Evolutionary conservation across 2,329 filamentous ascomycete species (phyloP).

Genomic region (Pyricularia pennisetigena): DNA sequence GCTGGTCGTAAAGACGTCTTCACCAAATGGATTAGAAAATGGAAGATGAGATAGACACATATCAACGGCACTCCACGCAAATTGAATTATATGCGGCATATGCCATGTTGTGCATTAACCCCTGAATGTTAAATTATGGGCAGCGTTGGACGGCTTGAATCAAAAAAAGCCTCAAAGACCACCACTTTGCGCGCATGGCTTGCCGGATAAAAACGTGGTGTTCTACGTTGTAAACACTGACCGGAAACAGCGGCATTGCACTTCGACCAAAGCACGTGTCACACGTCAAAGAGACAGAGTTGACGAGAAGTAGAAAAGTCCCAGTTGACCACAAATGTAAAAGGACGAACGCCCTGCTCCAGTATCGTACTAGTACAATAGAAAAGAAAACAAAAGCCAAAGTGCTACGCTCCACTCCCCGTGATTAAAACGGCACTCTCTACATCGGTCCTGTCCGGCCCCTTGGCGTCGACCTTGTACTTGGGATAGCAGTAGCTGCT

Average conservation of each 20-base stretch:
- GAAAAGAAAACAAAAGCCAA: not conserved
- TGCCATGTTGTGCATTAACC: too few relatives aligned
- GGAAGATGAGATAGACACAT: too few relatives aligned
- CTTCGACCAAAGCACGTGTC: not conserved
- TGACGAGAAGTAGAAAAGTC: not conserved
- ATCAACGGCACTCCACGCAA: too few relatives aligned
- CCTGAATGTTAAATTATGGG: too few relatives aligned
- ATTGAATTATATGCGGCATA: too few relatives aligned
- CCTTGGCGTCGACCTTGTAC: not conserved
- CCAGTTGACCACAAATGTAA: not conserved
- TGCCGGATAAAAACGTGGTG: too few relatives aligned
- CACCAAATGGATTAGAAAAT: too few relatives aligned
- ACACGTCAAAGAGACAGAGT: not conserved
- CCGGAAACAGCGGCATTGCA: not conserved
- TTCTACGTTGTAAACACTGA: not conserved
- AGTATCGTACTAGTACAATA: not conserved
- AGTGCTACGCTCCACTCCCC: not conserved
- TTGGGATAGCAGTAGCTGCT: conserved; percentile 14
- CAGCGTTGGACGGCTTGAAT: too few relatives aligned
- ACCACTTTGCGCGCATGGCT: too few relatives aligned
- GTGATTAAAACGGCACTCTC: not conserved
- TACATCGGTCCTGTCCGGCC: not conserved
- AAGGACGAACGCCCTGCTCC: not conserved
- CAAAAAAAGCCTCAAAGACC: too few relatives aligned
- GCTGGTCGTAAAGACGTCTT: not conserved